Evolutionary conservation across 495 filamentous ascomycete genomes (phyloP).

Genomic region (Tirmania nivea): DNA sequence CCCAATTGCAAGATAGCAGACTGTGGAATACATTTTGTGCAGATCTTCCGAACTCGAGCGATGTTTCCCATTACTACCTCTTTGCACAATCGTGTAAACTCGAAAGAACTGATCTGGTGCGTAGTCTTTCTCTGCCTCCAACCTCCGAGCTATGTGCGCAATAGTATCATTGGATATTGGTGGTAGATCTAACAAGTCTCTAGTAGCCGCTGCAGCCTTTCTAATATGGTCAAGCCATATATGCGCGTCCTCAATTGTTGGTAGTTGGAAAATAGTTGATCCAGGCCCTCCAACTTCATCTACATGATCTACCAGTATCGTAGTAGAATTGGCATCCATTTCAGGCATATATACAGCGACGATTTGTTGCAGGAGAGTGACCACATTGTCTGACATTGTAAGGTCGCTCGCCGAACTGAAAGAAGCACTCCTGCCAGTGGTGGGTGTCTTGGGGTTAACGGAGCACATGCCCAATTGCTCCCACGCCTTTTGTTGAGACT

Average conservation of each 20-base stretch:
- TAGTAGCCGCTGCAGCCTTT: background rate
- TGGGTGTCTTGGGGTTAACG: slow-evolving; percentile 5
- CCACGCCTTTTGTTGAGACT: slow-evolving; percentile 25
- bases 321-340: slow-evolving; percentile 7
- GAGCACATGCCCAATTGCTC: slow-evolving; percentile 12
- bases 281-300: slow-evolving; percentile 14
- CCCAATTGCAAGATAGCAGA: slow-evolving; percentile 72
- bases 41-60: slow-evolving; percentile 42
- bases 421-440: slow-evolving; percentile 11
- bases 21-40: slow-evolving; percentile 45
- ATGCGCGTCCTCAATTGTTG: slow-evolving; percentile 11
- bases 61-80: slow-evolving; percentile 30
- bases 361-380: slow-evolving; percentile 16
- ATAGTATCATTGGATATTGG: slow-evolving; percentile 38
- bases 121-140: slow-evolving; percentile 51
- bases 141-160: slow-evolving; percentile 38
- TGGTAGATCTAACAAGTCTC: slow-evolving; percentile 6
- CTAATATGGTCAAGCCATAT: slow-evolving; percentile 15
- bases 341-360: slow-evolving; percentile 16
- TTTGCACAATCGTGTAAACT: slow-evolving; percentile 37
- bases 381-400: slow-evolving; percentile 9
- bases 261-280: slow-evolving; percentile 13
- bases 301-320: slow-evolving; percentile 15
- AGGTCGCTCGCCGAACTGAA: slow-evolving; percentile 12
- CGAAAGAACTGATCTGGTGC: slow-evolving; percentile 52